Base-by-base conservation (phyloP, 148 eudicot species). In the Fallopia convolvulus region DNA sequence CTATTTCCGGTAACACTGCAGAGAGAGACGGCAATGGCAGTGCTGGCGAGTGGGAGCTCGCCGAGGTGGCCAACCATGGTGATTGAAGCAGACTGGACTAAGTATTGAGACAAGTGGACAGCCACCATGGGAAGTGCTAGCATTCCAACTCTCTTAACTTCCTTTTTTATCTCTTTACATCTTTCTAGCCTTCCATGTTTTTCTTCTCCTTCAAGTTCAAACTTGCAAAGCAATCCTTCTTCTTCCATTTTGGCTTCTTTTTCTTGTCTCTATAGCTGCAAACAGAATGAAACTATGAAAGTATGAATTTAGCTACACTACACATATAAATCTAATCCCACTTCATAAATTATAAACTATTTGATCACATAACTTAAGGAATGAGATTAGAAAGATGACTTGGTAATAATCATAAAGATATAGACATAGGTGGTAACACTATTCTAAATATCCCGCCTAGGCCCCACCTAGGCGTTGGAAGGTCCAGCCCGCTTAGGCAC, bases 21-120 rank as follows among this genome's bases (percentile, higher is more conserved):
- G 44, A 89, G 84, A 32, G 93, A 89, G 73, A 83, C 33, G 79
- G 93, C 93, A 12, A 89, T 75, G 77, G 93, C 86, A 39, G 89
- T 79, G 78, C 93, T 86, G 2, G 93, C 79, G 33, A 89, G 90
- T n/a, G 81, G 56, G 9, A 89, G 87, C 40, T 86, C 84, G 32
- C 86, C 87, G 1, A 89, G 87, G 75, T 89, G 93, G 42, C 93
- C 93, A 1, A 86, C 90, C 89, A 89, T 87, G 84, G 79, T 87
- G n/a, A 82, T 72, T 1, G 81, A 83, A 0, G 86, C 72, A 39
- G 84, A 83, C 73, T 83, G 89, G 21, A 89, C 30, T 77, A 87
- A 46, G 66, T 77, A 87, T 39, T 79, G 82, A 0, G 87, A 77
- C 23, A 83, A 20, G 2, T 66, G 75, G 15, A 85, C 87, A 1